phyloP scores from a whole-genome alignment of 371 early-diverging fungal genomes.

The Funneliformis caledonium region DNA sequence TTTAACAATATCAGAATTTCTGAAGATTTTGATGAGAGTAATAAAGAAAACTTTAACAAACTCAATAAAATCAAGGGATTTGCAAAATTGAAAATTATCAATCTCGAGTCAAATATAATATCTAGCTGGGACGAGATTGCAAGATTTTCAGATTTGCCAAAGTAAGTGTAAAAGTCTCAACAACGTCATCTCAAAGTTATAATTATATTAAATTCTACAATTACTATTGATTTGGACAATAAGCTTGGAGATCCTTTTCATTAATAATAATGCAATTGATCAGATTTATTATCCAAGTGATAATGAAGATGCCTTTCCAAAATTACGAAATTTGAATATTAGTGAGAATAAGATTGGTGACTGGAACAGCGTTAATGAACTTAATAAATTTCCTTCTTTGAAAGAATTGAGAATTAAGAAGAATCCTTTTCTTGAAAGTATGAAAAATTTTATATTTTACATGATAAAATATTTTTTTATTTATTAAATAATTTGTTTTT shows the following conservation, averaged over 20 bases:
- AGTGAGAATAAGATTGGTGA: constrained; percentile 46
- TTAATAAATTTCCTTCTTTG: constrained; percentile 37
- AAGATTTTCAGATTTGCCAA: constrained; percentile 55
- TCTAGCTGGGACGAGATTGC: constrained; percentile 61
- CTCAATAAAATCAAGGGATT: constrained; percentile 49
- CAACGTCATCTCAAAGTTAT: background rate
- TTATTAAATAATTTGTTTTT: background rate
- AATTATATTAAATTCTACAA: background rate
- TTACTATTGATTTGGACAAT: background rate
- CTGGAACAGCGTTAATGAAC: constrained; percentile 36
- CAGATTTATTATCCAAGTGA: constrained; percentile 7
- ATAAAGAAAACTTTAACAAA: constrained; percentile 6
- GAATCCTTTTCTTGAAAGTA: constrained; percentile 39
- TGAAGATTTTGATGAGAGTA: constrained; percentile 25
- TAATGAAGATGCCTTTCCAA: constrained; percentile 20
- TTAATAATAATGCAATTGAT: constrained; percentile 56
- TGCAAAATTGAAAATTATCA: constrained; percentile 57
- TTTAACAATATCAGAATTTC: constrained; percentile 56
- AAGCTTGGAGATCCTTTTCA: constrained; percentile 53
- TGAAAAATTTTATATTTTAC: background rate
- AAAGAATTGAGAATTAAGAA: constrained; percentile 34
- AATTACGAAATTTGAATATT: constrained; percentile 45
- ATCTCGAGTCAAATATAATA: constrained; percentile 71
- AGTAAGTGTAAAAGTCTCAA: constrained; percentile 43
- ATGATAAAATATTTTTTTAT: background rate